A percentile compares a stretch with the other conserved stretches of the same genome.
phyloP scores from a whole-genome alignment of 2,329 filamentous ascomycete genomes.

The Cladosporium sp. region DNA sequence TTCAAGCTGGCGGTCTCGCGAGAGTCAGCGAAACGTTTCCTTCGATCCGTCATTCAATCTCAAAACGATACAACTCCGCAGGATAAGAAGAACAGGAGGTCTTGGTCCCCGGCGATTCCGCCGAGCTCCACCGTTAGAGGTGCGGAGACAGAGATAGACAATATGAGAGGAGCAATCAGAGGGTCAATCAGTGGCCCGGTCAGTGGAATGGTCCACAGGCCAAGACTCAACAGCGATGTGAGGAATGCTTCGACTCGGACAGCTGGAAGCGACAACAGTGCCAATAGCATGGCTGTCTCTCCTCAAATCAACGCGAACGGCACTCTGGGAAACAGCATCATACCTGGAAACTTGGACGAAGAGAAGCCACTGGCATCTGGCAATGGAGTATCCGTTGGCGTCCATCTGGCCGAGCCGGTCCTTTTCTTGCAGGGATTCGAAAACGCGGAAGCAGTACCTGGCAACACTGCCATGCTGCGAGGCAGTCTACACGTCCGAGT shows the following conservation, averaged over 20 bases:
- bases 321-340: constrained; percentile 16
- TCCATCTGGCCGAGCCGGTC: constrained; percentile 71
- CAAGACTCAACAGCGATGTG: constrained; percentile 36
- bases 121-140: background rate
- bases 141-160: constrained; percentile 19
- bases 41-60: constrained; percentile 38
- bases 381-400: constrained; percentile 67
- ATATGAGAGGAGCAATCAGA: constrained; percentile 36
- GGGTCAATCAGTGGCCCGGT: constrained; percentile 35
- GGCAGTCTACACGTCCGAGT: constrained; percentile 77
- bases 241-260: constrained; percentile 28
- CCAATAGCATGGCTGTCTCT: constrained; percentile 11
- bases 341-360: constrained; percentile 32
- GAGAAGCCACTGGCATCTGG: constrained; percentile 72
- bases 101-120: constrained; percentile 25
- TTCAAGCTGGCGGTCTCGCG: constrained; percentile 47
- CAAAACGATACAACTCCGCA: constrained; percentile 6
- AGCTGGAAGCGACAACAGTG: constrained; percentile 10
- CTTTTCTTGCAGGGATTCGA: constrained; percentile 75
- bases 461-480: constrained; percentile 74
- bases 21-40: constrained; percentile 45
- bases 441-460: constrained; percentile 56
- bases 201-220: constrained; percentile 33
- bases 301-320: constrained; percentile 10
- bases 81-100: constrained; percentile 24